Base-by-base conservation (phyloP, 352 stramenopile species). In the Stephanocyclus meneghinianus region DNA sequence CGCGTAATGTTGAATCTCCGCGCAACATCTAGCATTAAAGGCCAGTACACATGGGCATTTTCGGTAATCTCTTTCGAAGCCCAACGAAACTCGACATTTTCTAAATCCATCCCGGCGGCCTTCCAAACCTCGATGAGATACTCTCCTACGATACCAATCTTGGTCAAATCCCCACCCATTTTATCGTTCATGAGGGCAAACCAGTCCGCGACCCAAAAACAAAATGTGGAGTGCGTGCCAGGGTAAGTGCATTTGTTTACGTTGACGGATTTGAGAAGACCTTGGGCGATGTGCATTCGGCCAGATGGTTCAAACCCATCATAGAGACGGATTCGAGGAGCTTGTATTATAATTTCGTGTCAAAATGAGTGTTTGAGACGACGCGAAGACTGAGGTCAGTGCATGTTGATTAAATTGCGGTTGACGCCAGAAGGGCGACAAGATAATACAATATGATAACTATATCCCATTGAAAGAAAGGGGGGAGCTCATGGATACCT, bases 51-150 rank as follows among this genome's bases (percentile, higher is more conserved):
- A 21, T 90, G 72, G 8, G 89, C 90, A 55, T 93, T 86, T n/a
- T 91, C 63, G 8, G 90, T 94, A 81, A 96, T 95, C 78, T 98
- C 95, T 77, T 98, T 92, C 37, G 94, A 98, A 13, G 97, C 97
- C 97, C 97, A 99, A 18, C 98, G 94, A 85, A 99, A 99, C 86
- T 99, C 91, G 10, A 99, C 97, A 89, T 99, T 98, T 9, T 79
- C 74, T 87, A 99, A 96, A 90, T 99, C 94, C 97, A 99, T 99
- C 26, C 97, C 97, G 37, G 97, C 95, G 53, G 97, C 98, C 87
- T 98, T 98, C 97, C 97, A 99, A 72, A 99, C 98, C 86, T 99
- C 96, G 67, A 99, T 97, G 81, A 99, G 96, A 90, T 99, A 99
- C 68, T 91, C 67, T 67, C 90, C 90, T 4, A 94, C 89, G 5